Evolutionary conservation across 1,284 basidiomycete species (phyloP), one percentile per base, ranked within the genome.

Genomic region (Apiotrichum mycotoxinovorans): DNA sequence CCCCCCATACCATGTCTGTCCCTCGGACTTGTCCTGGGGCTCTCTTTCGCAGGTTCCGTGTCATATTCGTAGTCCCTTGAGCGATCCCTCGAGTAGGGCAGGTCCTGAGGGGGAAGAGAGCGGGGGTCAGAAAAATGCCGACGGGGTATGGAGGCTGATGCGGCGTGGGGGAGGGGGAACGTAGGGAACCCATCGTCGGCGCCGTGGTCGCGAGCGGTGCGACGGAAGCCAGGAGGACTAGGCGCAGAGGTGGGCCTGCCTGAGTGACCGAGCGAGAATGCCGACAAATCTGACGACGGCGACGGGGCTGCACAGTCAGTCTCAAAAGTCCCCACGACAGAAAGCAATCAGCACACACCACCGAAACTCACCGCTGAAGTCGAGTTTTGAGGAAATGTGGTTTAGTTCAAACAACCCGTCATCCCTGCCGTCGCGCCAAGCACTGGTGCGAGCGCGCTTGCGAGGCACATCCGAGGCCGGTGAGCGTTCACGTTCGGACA

Each of bases 231-330:
- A 4, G 49, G 38, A 2, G 49, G 38, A 38, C 49, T 40, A 2
- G 38, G 18, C 25, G 38, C 44, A 33, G 44, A 45, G 7, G 27
- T 27, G 7, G 44, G 38, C 34, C 37, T 46, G 18, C 46, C 47
- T 7, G 49, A 35, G 25, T 50, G 51, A 8, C 64, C 67, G 3
- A 73, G 56, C 3, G 71, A 70, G 45, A 72, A 73, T 1, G 67
- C 69, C 7, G 67, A 66, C 14, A 73, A 57, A 53, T 73, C 70
- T 18, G 62, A 62, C 0, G 69, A 64, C 1, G 66, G 69, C 1
- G 64, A 60, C 17, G 63, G 42, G 27, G 25, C 18, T 46, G 26
- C 22, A 41, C 15, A 30, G 30, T 30, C 22, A 54, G 38, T 44
- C 23, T 40, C 22, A 18, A 3, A 20, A 18, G n/a, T n/a, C n/a